Conservation (phyloP, 1,284 basidiomycete species). For the Cutaneotrichosporon sp. region DNA sequence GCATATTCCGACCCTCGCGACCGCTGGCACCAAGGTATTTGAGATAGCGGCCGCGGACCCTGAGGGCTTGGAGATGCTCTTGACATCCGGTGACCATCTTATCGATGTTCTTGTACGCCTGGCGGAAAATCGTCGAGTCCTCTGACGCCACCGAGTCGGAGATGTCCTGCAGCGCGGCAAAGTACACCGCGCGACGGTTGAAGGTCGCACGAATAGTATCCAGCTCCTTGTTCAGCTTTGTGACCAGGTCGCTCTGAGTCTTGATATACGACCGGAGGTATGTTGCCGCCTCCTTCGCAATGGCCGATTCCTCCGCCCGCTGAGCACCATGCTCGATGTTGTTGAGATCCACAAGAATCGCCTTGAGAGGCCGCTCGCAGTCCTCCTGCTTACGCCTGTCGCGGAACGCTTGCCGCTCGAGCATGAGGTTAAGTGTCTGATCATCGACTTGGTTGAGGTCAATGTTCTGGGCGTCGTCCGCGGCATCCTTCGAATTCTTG, state of each 20-base stretch:
- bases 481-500: slow-evolving; percentile 26
- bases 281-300: slow-evolving; percentile 1
- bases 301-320: slow-evolving; percentile 9
- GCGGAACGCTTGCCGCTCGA: slow-evolving; percentile 35
- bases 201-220: slow-evolving; percentile 39
- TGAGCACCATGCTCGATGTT: slow-evolving; percentile 6
- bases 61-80: slow-evolving; percentile 26
- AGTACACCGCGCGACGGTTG: slow-evolving; percentile 43
- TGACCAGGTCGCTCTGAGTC: slow-evolving; percentile 22
- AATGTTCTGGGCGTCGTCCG: slow-evolving; percentile 13
- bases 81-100: slow-evolving; percentile 25
- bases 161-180: slow-evolving; percentile 43
- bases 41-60: slow-evolving; percentile 36
- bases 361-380: slow-evolving; percentile 40
- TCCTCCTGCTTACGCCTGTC: slow-evolving; percentile 29
- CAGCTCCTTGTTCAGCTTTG: slow-evolving; percentile 42
- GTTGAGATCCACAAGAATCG: slow-evolving; percentile 35
- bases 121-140: slow-evolving; percentile 23
- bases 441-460: slow-evolving; percentile 26
- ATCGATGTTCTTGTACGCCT: slow-evolving; percentile 23
- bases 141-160: slow-evolving; percentile 39
- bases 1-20: slow-evolving; percentile 23
- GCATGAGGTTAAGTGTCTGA: slow-evolving; percentile 28
- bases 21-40: slow-evolving; percentile 25
- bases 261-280: slow-evolving; percentile 9